Evolutionary conservation across 2,329 filamentous ascomycete species (phyloP), one percentile per base, ranked within the genome.

Genomic region (Colletotrichum tamarilloi): DNA sequence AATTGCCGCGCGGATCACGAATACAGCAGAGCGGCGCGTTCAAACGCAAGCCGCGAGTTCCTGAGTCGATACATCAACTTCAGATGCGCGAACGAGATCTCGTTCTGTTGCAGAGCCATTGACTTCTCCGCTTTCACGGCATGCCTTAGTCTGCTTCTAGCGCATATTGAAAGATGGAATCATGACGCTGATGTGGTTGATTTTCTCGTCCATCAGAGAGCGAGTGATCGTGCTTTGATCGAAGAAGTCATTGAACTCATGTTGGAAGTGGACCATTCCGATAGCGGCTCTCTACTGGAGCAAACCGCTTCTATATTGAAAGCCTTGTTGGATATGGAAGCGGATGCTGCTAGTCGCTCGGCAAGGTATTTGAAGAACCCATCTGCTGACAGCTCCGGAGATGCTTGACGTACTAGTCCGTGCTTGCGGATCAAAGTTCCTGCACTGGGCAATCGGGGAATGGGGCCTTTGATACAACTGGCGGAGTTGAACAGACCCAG

Each of bases 121-220:
- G 82, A 85, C 72, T 85, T 84, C 72, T 75, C 81, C 11, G 82
- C 81, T 1, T 77, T 85, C 5, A 74, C 82, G 74, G 82, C 83
- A 5, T 78, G 77, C 6, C 80, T 83, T 76, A 81, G 82, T 4
- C 76, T 85, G 2, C 38, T 83, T 5, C 75, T 85, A 8, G 81
- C 81, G 12, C 81, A 85, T 59, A 72, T 85, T 12, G 79, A 81
- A 67, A 73, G 30, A 60, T 42, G 28, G 38, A 26, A 3, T 38
- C 4, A 14, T 24, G 24, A 24, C 1, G 7, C 32, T 2, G 59
- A 70, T 4, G 60, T 60, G 5, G 76, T 76, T 24, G 80, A 82
- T 70, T 71, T 82, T 19, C 78, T 86, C 0, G 79, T 78, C 6
- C 82, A 86, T 71, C 84, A 85, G 68, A 78, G 79, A 4, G 69